Percentiles rank a stretch among this genome's conserved stretches.
Evolutionary conservation across 306 rosid species (phyloP).

Genomic region (Cucurbita moschata): DNA sequence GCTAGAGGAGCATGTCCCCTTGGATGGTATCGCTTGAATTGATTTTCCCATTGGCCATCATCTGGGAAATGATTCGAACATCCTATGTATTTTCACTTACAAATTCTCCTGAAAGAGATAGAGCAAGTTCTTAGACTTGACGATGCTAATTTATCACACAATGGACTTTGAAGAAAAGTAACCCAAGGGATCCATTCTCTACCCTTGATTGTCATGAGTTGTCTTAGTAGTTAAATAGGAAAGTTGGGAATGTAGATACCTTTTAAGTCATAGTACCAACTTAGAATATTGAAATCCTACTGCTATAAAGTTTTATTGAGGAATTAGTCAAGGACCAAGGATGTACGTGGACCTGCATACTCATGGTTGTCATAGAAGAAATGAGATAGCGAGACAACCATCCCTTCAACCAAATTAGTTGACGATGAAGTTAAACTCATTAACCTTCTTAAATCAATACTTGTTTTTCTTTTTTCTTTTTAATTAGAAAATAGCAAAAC

Average conservation of each 20-base stretch:
- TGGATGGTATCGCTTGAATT: neutral
- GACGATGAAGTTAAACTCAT: neutral
- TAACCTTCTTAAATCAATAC: neutral
- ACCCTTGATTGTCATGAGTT: neutral
- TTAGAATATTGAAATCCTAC: neutral
- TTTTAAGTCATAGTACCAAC: neutral
- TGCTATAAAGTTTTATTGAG: neutral
- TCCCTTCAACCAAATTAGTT: neutral
- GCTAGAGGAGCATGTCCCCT: neutral
- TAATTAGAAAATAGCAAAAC: neutral
- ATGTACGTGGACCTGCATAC: neutral
- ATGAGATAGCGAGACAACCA: neutral
- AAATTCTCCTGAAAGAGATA: neutral
- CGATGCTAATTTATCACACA: neutral
- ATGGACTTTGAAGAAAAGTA: neutral
- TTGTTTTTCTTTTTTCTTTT: neutral
- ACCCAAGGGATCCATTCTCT: neutral
- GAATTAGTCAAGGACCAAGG: neutral
- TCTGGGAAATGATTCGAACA: neutral
- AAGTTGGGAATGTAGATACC: neutral
- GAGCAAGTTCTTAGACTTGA: neutral
- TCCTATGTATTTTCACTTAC: neutral
- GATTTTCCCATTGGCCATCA: neutral
- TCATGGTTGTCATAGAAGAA: neutral
- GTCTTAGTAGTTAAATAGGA: neutral